A percentile compares a stretch with the other conserved stretches of the same genome.
phyloP scores from a whole-genome alignment of 2,329 filamentous ascomycete genomes.

The Pyrenochaeta sp. region DNA sequence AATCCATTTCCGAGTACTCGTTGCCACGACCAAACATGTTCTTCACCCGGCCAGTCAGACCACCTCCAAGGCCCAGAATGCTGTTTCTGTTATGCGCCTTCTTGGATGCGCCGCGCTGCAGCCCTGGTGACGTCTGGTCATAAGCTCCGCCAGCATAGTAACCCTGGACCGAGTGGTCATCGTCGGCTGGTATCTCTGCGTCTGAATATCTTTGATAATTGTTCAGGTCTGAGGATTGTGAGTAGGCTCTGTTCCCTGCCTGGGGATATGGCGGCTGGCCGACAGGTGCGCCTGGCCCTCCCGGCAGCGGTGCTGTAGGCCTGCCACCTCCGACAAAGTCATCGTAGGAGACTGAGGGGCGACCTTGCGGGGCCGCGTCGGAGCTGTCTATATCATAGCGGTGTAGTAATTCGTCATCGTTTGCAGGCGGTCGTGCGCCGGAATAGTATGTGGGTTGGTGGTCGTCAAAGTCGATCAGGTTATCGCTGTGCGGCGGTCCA shows the following conservation, averaged over 20 bases:
- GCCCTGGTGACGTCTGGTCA: constrained; percentile 60
- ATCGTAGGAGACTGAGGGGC: constrained; percentile 92
- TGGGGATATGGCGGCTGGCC: constrained; percentile 45
- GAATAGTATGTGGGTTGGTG: constrained; percentile 74
- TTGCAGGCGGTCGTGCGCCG: constrained; percentile 78
- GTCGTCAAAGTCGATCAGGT: constrained; percentile 78
- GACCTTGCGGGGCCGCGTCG: constrained; percentile 67
- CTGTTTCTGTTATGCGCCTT: constrained; percentile 81
- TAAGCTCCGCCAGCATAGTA: constrained; percentile 76
- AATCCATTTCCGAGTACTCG: constrained; percentile 96
- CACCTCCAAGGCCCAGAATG: constrained; percentile 84
- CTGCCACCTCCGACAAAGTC: constrained; percentile 81
- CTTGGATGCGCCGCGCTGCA: constrained; percentile 59
- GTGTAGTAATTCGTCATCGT: constrained; percentile 80
- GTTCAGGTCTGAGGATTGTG: constrained; percentile 80
- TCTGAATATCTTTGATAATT: constrained; percentile 95
- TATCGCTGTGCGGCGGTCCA: constrained; percentile 57
- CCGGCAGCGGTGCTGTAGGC: constrained; percentile 53
- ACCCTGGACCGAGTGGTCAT: constrained; percentile 73
- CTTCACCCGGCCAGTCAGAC: constrained; percentile 85
- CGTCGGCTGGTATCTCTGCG: constrained; percentile 80
- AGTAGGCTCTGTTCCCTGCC: constrained; percentile 58
- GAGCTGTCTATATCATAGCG: constrained; percentile 74
- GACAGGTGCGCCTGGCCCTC: constrained; percentile 52
- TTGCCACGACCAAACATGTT: constrained; percentile 86